Conservation (phyloP, 1,139 yeast genomes). For the Arxiozyma slooffiae region DNA sequence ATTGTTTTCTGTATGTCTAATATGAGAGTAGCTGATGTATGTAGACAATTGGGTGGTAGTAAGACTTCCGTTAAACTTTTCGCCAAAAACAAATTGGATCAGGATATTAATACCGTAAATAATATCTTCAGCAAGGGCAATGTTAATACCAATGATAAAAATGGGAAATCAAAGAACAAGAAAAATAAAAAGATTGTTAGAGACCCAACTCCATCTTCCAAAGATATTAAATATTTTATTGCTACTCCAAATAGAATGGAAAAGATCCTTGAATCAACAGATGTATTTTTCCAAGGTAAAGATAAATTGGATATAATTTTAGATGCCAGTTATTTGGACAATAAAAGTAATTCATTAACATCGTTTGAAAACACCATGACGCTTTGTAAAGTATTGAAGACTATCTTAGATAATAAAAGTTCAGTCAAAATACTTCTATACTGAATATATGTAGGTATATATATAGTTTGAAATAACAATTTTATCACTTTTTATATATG, state of each 20-base stretch:
- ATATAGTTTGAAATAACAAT: no score
- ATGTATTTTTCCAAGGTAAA: slow-evolving; percentile 35
- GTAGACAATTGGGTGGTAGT: slow-evolving; percentile 42
- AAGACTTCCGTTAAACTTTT: slow-evolving; percentile 44
- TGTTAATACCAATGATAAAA: no score
- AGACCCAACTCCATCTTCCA: slow-evolving; percentile 8
- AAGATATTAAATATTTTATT: slow-evolving; percentile 33
- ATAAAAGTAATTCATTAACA: slow-evolving; percentile 34
- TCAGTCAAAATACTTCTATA: slow-evolving; percentile 29
- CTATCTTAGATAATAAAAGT: slow-evolving; percentile 24
- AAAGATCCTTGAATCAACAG: slow-evolving; percentile 40
- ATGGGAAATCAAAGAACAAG: slow-evolving; percentile 3
- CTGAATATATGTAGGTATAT: slow-evolving; percentile 5
- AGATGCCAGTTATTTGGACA: slow-evolving; percentile 53
- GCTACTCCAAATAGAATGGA: slow-evolving; percentile 53
- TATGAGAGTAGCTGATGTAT: slow-evolving; percentile 30
- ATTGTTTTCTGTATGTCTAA: slow-evolving; percentile 27
- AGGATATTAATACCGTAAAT: slow-evolving; percentile 40
- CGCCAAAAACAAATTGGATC: slow-evolving; percentile 51
- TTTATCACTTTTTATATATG: no score
- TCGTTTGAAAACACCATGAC: slow-evolving; percentile 23
- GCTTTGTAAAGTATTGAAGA: slow-evolving; percentile 22
- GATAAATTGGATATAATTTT: slow-evolving; percentile 49
- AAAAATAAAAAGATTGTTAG: slow-evolving; percentile 10
- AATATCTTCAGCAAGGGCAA: slow-evolving; percentile 11